These are phyloP conservation scores for Agarophyton chilense DNA, from an alignment of 23 red algal genomes.

Conservation along the genomic window DNA sequence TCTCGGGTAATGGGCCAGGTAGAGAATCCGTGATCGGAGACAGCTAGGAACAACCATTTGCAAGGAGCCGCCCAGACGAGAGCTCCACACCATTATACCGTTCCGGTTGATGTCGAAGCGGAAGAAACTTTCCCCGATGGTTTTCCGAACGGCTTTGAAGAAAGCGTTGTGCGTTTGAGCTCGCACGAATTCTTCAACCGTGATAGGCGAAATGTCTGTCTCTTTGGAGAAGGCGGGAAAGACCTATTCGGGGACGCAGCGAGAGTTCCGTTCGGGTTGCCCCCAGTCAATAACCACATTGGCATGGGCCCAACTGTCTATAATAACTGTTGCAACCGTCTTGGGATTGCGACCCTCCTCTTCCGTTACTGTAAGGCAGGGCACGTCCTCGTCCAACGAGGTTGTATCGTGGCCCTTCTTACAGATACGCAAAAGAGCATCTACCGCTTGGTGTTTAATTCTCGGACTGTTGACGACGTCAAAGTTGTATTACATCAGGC, in stretches of 20 bases:
- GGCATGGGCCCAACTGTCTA: not conserved
- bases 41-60: constrained; percentile 31
- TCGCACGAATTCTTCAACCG: not conserved
- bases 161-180: constrained; percentile 25
- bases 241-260: too few species aligned
- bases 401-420: constrained; percentile 15
- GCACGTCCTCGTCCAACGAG: constrained; percentile 9
- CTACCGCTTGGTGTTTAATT: constrained; percentile 27
- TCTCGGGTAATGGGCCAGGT: constrained; percentile 34
- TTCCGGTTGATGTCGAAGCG: constrained; percentile 15
- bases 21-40: constrained; percentile 27
- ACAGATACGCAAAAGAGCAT: constrained; percentile 4
- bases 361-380: not conserved
- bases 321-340: not conserved
- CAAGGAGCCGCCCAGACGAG: constrained; percentile 31
- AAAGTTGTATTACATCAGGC: constrained; percentile 39
- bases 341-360: not conserved
- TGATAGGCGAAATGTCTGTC: not conserved
- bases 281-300: too few species aligned
- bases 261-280: too few species aligned
- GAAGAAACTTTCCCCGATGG: not conserved
- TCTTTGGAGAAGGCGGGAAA: not conserved
- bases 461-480: constrained; percentile 13
- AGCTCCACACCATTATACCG: constrained; percentile 25
- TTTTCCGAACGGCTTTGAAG: not conserved